Base-by-base conservation (phyloP, 164 flowering plant genomes). In the Protea cynaroides region DNA sequence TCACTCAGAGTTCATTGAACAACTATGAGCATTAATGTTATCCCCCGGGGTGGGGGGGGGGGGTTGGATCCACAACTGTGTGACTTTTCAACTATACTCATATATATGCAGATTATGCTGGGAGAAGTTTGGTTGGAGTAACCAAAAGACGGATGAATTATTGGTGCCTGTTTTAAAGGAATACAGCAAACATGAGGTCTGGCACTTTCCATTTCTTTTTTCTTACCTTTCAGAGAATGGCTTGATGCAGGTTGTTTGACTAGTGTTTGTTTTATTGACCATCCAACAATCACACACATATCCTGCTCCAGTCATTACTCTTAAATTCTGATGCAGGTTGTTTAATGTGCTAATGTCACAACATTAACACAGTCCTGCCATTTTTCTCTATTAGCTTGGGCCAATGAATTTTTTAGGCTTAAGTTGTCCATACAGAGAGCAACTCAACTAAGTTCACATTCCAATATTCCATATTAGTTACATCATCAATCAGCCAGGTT, bases 41-140 rank as follows among this genome's bases (percentile, higher is more conserved):
- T n/a, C n/a, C n/a, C n/a, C n/a, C n/a, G n/a, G n/a, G n/a, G n/a
- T n/a, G n/a, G n/a, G n/a, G n/a, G n/a, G n/a, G n/a, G n/a, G n/a
- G n/a, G n/a, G n/a, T n/a, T n/a, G n/a, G n/a, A 53, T 23, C 3
- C 21, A 4, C n/a, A 23, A 15, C 38, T n/a, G 21, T 19, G 14
- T 69, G 56, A 55, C 37, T 22, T 21, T 47, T 8, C 51, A 36
- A 52, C 59, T 56, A 61, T 49, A 22, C 19, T n/a, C 65, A 23
- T 60, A 63, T 70, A 47, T 5, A 2, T 58, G 22, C 83, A 92
- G 98, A 74, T 74, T 90, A 56, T 92, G 98, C 65, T 85, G 84
- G 92, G 96, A 86, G 64, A 89, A 82, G 82, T 86, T 92, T 76
- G 92, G 92, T 8, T 90, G 98, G 98, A 72, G 63, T 63, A 76